Conservation (phyloP, 2,329 filamentous ascomycete genomes). For the Nannizziopsis barbatae region DNA sequence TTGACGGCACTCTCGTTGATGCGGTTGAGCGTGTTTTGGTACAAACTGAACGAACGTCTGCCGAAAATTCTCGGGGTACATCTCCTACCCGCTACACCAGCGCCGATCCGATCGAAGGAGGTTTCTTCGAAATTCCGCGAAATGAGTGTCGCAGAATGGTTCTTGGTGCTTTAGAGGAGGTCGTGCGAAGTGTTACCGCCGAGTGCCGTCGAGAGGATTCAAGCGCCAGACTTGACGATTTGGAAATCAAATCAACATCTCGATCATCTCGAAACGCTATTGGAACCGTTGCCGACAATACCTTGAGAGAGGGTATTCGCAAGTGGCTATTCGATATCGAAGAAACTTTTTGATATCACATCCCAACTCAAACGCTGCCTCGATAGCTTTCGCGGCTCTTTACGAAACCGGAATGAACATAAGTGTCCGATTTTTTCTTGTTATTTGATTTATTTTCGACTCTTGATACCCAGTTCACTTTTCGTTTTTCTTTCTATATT, state of each 20-base stretch:
- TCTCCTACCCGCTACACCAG: conserved; percentile 28
- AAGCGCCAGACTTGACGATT: conserved; percentile 19
- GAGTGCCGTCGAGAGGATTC: conserved; percentile 35
- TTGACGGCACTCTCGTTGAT: conserved; percentile 47
- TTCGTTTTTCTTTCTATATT: neutral
- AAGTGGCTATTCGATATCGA: conserved; percentile 45
- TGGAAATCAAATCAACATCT: conserved; percentile 10
- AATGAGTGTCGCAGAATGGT: conserved; percentile 45
- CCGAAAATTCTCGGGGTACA: conserved; percentile 31
- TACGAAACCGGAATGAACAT: neutral
- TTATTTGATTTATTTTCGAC: neutral
- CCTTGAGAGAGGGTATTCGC: conserved; percentile 46
- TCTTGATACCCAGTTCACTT: conserved; percentile 5
- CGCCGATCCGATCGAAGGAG: conserved; percentile 16
- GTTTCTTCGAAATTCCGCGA: conserved; percentile 37
- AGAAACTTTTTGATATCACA: conserved; percentile 28
- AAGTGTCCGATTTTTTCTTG: neutral
- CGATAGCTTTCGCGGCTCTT: neutral
- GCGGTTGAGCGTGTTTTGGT: conserved; percentile 46
- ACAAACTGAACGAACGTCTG: conserved; percentile 34
- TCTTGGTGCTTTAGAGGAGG: conserved; percentile 46
- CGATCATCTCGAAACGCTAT: conserved; percentile 24
- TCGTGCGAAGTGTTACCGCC: conserved; percentile 45
- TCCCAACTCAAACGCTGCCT: neutral
- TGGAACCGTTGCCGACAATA: conserved; percentile 36